Evolutionary conservation across 225 moss, liverwort and hornwort species (phyloP).

Genomic region (Neckera pumila): DNA sequence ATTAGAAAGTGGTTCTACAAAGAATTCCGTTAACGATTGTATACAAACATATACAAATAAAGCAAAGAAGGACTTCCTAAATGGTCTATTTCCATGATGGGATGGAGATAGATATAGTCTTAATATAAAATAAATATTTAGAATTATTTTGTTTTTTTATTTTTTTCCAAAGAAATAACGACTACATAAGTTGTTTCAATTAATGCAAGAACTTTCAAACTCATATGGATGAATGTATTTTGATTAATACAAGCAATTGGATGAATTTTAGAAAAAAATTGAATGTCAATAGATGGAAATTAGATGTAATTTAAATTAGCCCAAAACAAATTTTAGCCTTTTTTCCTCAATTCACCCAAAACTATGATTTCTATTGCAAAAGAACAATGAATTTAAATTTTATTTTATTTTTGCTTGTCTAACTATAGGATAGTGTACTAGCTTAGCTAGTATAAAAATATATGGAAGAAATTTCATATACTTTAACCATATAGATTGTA

Average conservation of each 20-base stretch:
- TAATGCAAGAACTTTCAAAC: not conserved
- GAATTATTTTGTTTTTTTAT: not conserved
- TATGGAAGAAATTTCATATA: not conserved
- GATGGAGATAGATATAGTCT: not conserved
- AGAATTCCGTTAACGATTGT: fast-evolving
- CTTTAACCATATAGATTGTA: not conserved
- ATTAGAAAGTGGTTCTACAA: fast-evolving
- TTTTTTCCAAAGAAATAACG: not conserved
- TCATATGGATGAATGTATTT: not conserved
- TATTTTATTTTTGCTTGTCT: too few species aligned
- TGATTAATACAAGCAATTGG: not conserved
- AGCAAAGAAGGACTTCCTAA: fast-evolving
- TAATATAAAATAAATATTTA: not conserved
- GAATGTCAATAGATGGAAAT: fast-evolving
- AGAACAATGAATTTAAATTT: fast-evolving
- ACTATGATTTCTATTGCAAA: not conserved
- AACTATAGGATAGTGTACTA: not conserved
- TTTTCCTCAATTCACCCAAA: not conserved
- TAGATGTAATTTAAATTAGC: not conserved
- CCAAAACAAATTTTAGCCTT: fast-evolving
- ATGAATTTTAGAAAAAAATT: not conserved
- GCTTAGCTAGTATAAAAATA: not conserved
- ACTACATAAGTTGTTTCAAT: not conserved
- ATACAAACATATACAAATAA: fast-evolving
- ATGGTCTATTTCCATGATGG: fast-evolving